Base-by-base conservation (phyloP, 768 basidiomycete genomes). In the Clitopilus passeckerianus region DNA sequence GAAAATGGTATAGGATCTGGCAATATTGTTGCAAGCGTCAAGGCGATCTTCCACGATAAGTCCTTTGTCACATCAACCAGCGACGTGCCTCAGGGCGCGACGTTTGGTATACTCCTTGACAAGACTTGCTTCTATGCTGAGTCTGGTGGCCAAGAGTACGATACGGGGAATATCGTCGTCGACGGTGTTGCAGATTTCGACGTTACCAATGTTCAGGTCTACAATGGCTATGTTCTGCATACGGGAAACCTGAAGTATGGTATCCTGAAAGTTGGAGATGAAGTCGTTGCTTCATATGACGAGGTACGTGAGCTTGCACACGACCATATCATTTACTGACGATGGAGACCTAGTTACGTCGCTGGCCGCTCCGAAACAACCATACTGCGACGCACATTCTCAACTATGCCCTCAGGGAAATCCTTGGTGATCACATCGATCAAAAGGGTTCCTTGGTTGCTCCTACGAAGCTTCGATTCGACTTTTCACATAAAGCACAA, bases 341-440 rank as follows among this genome's bases (percentile, higher is more conserved):
- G 41, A 34, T 35, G 53, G 7, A 16, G 44, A 33, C 10, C 7
- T 60, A 93, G 90, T 84, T 92, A 34, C 92, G 97, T 35, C 85
- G 97, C 54, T 95, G 93, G 91, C 95, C 96, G 0, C 76, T 99
- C 54, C 87, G 95, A 57, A 98, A 94, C 74, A 99, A 99, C 68
- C 97, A 99, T 76, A 98, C 97, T 24, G 97, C 89, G 20, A 99
- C 97, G 0, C 97, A 99, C 71, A 97, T 99, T 66, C 90, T 99
- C 66, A 99, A 99, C 78, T 99, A 81, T 68, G 85, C 79, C 57
- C 84, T 99, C 2, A 90, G 97, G 34, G 97, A 98, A 68, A 85
- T 93, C 10, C 86, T 98, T 10, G 97, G 97, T 23, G 95, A 98
- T 70, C 97, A 98, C 68, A 89, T 98, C 60, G 97, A 98, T 72